Base-by-base conservation (phyloP, 805 yeast genomes). In the Pichia insulana region DNA sequence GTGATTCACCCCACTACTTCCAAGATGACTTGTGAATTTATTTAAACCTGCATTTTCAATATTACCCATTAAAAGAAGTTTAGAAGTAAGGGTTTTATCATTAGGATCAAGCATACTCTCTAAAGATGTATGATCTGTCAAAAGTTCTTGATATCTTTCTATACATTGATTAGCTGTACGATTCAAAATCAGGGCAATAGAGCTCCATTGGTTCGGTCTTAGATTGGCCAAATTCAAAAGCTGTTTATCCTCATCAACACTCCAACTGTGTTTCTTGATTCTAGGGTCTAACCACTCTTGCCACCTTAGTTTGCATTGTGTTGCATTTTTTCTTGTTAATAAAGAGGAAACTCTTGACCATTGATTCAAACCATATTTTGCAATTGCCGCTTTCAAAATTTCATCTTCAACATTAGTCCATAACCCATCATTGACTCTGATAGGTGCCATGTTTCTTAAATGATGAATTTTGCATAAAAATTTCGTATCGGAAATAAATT, bases 251-350 rank as follows among this genome's bases (percentile, higher is more conserved):
- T 89, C 95, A 22, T 76, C 80, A 25, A 70, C 66, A 0, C 82
- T 63, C 92, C 96, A 92, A 22, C 72, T 80, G 1, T 62, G 45
- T 48, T 76, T 77, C 54, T 73, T 67, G 38, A 90, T 70, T 4
- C 69, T 60, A 1, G 97, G 97, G 57, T 80, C 82, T 31, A 90
- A 64, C 76, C 82, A 88, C 55, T 90, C 96, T 39, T 68, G 70
- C 98, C 98, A 90, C 50, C 97, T 68, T 2, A 94, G 84, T 55
- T 88, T 86, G 48, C 95, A 90, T 58, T 92, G 97, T 55, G 78
- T 80, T 4, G 97, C 95, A 2, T 88, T 80, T 61, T 90, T 90
- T 57, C 83, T 78, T 6, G 86, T 80, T 30, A 90, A 64, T 36
- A 90, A 68, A 0, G 97, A 87, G 1, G 96, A 83, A 4, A 90